Conservation (phyloP, 2,329 filamentous ascomycete genomes). For the Nemania diffusa region DNA sequence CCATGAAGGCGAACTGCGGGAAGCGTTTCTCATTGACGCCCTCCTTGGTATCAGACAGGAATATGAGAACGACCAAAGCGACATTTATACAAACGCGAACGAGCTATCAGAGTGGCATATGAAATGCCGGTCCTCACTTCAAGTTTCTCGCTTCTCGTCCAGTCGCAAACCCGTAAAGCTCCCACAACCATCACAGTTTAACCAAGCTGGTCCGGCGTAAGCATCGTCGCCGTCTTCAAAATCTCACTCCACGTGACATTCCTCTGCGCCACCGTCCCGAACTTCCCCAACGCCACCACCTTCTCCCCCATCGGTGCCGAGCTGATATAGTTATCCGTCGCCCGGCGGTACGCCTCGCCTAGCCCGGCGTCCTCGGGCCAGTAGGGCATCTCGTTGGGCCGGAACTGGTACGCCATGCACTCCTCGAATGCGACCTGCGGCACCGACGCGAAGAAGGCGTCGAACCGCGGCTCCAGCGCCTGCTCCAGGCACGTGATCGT, state of each 20-base stretch:
- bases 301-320: constrained; percentile 12
- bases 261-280: constrained; percentile 29
- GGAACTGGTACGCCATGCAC: constrained; percentile 31
- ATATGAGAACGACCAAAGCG: no score
- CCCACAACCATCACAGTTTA: background rate
- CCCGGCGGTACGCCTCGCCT: constrained; percentile 28
- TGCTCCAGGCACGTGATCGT: constrained; percentile 34
- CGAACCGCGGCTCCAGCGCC: constrained; percentile 31
- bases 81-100: no score
- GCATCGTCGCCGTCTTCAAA: constrained; percentile 25
- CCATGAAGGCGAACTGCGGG: no score
- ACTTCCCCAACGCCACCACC: constrained; percentile 25
- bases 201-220: constrained; percentile 27
- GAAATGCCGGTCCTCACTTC: no score
- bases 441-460: constrained; percentile 29
- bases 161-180: no score
- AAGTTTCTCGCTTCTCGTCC: no score
- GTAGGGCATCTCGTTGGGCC: constrained; percentile 32
- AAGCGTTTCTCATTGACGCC: no score
- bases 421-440: constrained; percentile 25
- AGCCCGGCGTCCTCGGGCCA: constrained; percentile 24
- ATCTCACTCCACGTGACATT: constrained; percentile 18
- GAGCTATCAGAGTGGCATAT: no score
- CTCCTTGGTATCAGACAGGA: no score
- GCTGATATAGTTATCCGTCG: constrained; percentile 32